phyloP scores from a whole-genome alignment of 768 basidiomycete genomes.

The Pleurotus giganteus region DNA sequence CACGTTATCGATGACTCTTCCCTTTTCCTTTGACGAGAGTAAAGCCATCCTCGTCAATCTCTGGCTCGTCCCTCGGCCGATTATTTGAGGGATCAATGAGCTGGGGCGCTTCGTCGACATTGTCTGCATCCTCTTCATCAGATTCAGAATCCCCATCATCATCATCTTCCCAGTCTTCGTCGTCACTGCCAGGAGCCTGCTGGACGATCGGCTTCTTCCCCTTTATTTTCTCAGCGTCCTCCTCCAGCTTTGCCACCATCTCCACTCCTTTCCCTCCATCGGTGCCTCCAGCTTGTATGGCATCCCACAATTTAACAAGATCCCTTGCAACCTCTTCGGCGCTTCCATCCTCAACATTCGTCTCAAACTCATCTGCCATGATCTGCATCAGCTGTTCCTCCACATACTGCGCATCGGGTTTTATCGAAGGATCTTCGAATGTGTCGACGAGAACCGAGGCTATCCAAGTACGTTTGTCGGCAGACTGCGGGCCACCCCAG shows the following conservation, averaged over 20 bases:
- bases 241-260: slow-evolving; percentile 61
- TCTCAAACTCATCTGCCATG: slow-evolving; percentile 87
- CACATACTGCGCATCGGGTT: slow-evolving; percentile 69
- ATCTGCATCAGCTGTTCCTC: slow-evolving; percentile 81
- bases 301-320: slow-evolving; percentile 67
- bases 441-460: slow-evolving; percentile 78
- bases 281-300: slow-evolving; percentile 34
- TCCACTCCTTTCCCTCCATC: slow-evolving; percentile 47
- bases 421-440: slow-evolving; percentile 48
- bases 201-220: slow-evolving; percentile 56
- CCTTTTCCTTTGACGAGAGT: slow-evolving; percentile 69
- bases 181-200: slow-evolving; percentile 32
- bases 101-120: slow-evolving; percentile 53
- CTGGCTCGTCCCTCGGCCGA: slow-evolving; percentile 50
- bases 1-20: slow-evolving; percentile 43
- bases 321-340: slow-evolving; percentile 72
- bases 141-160: slow-evolving; percentile 43
- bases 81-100: slow-evolving; percentile 41
- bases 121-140: slow-evolving; percentile 40
- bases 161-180: slow-evolving; percentile 45
- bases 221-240: slow-evolving; percentile 51
- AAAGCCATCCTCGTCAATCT: slow-evolving; percentile 93
- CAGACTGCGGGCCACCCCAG: slow-evolving; percentile 81
- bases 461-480: slow-evolving; percentile 80
- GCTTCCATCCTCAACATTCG: slow-evolving; percentile 81